Conservation (phyloP, 441 rosid species). For the Populus hybrid region DNA sequence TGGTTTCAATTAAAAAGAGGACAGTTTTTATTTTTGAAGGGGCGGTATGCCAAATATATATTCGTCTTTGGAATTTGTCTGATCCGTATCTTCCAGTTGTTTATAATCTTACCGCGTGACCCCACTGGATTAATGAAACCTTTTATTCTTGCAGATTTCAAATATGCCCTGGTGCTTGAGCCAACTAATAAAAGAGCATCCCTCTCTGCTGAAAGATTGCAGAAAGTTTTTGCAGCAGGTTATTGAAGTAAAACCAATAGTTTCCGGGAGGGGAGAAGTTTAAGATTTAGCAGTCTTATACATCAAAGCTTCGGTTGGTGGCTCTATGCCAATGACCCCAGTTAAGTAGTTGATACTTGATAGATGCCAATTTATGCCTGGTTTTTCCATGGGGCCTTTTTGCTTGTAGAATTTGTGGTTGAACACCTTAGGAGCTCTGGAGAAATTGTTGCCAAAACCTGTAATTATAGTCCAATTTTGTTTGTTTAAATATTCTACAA, state of each 20-base stretch:
- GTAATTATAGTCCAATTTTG: slow-evolving; percentile 6
- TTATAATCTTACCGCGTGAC: background rate
- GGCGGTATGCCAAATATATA: background rate
- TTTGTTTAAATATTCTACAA: background rate
- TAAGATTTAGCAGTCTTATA: background rate
- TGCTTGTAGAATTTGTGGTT: background rate
- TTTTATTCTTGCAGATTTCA: slow-evolving; percentile 55
- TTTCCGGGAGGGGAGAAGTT: background rate
- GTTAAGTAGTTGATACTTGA: background rate
- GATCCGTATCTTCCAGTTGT: background rate
- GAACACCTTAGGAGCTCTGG: background rate
- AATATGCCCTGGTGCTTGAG: slow-evolving; percentile 76
- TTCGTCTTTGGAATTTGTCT: background rate
- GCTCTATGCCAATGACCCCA: background rate
- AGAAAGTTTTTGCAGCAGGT: slow-evolving; percentile 43
- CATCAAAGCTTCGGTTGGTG: background rate
- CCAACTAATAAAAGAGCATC: slow-evolving; percentile 92
- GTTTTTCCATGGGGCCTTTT: background rate
- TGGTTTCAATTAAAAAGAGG: background rate
- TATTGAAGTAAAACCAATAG: background rate
- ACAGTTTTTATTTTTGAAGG: background rate
- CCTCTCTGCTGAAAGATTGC: slow-evolving; percentile 64
- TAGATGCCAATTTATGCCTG: background rate
- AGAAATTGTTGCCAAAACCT: background rate
- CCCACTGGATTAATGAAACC: background rate